These are phyloP conservation scores for Microdochium bolleyi DNA, from an alignment of 2,329 filamentous ascomycete genomes.

Conservation along the genomic window DNA sequence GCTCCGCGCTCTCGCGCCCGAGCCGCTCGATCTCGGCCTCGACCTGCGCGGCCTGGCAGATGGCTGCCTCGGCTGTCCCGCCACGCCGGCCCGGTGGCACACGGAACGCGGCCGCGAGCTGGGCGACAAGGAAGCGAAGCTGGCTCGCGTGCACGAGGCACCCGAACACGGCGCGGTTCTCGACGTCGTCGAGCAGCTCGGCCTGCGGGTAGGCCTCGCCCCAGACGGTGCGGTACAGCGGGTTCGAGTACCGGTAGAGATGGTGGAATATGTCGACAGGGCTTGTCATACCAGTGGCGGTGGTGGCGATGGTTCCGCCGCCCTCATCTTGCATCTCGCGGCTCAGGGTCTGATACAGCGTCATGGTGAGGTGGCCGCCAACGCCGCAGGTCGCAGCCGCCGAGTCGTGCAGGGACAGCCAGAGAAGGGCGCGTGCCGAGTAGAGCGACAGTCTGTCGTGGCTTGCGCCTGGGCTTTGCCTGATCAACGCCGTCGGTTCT, in stretches of 20 bases:
- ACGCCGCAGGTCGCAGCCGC: slow-evolving; percentile 20
- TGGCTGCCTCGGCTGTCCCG: slow-evolving; percentile 10
- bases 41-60: slow-evolving; percentile 8
- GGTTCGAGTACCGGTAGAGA: slow-evolving; percentile 22
- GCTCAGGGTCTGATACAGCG: slow-evolving; percentile 11
- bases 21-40: slow-evolving; percentile 12
- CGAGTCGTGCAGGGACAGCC: slow-evolving; percentile 21
- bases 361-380: slow-evolving; percentile 21
- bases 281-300: neutral
- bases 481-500: neutral
- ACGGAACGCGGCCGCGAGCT: slow-evolving; percentile 10
- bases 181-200: slow-evolving; percentile 24
- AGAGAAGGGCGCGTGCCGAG: slow-evolving; percentile 22
- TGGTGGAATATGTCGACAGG: slow-evolving; percentile 13
- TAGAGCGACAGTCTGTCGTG: slow-evolving; percentile 17
- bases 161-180: slow-evolving; percentile 24
- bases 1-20: slow-evolving; percentile 12
- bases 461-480: neutral
- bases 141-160: slow-evolving; percentile 19
- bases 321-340: neutral
- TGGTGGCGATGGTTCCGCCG: neutral
- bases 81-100: too few relatives aligned
- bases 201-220: slow-evolving; percentile 22
- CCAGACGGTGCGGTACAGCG: slow-evolving; percentile 23
- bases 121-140: slow-evolving; percentile 21